Conservation (phyloP, 2,329 filamentous ascomycete genomes). For the Fusarium pininemorale region DNA sequence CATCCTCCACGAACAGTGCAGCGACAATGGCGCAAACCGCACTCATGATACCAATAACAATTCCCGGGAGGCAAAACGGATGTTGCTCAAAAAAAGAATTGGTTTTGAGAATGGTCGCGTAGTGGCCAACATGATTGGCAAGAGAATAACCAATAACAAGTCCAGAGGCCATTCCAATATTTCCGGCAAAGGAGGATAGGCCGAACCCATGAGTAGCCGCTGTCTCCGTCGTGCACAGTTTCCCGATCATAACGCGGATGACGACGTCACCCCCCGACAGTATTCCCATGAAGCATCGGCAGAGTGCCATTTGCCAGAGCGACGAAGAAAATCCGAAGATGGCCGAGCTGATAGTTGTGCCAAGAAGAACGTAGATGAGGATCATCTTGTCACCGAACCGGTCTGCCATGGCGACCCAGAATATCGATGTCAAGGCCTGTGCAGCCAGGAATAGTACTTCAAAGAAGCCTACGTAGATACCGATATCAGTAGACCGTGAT, state of each 20-base stretch:
- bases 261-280: background rate
- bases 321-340: background rate
- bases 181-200: background rate
- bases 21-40: background rate
- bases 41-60: background rate
- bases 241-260: background rate
- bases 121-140: background rate
- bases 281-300: background rate
- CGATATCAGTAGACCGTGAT: background rate
- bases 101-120: background rate
- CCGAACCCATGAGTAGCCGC: background rate
- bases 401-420: background rate
- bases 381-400: background rate
- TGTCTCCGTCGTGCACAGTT: background rate
- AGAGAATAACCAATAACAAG: background rate
- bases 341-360: background rate
- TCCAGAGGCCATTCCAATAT: background rate
- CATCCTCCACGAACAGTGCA: background rate
- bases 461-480: background rate
- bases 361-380: background rate
- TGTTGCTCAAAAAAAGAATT: background rate
- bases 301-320: background rate
- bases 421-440: background rate
- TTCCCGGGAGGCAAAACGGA: background rate
- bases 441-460: background rate